A percentile compares a stretch with the other conserved stretches of the same genome.
phyloP scores from a whole-genome alignment of 2,329 filamentous ascomycete species.

The Hymenoscyphus repandus region DNA sequence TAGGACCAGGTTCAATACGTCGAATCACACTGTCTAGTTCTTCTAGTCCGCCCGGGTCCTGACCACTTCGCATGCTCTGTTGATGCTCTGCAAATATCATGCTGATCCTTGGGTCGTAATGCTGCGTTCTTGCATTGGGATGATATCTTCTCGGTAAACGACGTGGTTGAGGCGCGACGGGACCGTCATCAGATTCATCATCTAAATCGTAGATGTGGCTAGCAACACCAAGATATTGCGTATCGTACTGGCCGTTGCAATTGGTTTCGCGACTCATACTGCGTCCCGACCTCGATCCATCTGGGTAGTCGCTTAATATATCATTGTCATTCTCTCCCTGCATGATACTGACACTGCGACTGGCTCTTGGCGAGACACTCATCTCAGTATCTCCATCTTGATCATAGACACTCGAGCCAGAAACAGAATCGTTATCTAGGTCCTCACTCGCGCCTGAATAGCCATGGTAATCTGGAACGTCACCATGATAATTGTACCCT shows the following conservation, averaged over 20 bases:
- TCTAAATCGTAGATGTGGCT: conserved; percentile 24
- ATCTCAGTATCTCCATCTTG: conserved; percentile 33
- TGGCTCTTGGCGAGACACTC: conserved; percentile 24
- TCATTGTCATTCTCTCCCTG: conserved; percentile 4
- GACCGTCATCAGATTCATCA: conserved; percentile 24
- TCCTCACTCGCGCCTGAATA: conserved; percentile 11
- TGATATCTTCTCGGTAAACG: conserved; percentile 18
- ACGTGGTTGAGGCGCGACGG: conserved; percentile 22
- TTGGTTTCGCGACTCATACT: conserved; percentile 8
- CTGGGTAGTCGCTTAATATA: conserved; percentile 2
- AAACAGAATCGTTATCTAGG: conserved; percentile 24
- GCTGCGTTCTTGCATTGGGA: conserved; percentile 14
- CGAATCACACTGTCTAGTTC: conserved; percentile 11
- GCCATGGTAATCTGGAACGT: background rate
- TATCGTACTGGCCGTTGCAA: background rate
- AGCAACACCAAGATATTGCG: conserved; percentile 20
- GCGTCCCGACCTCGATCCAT: conserved; percentile 7
- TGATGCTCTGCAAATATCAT: conserved; percentile 30
- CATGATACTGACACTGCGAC: conserved; percentile 9
- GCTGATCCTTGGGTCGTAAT: conserved; percentile 29
- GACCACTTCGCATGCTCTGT: conserved; percentile 17
- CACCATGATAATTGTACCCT: conserved; percentile 9
- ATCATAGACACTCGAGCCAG: conserved; percentile 23
- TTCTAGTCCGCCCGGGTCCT: conserved; percentile 14
- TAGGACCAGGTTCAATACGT: conserved; percentile 17